These are phyloP conservation scores for Knufia fluminis DNA, from an alignment of 2,329 filamentous ascomycete genomes.

Conservation along the genomic window DNA sequence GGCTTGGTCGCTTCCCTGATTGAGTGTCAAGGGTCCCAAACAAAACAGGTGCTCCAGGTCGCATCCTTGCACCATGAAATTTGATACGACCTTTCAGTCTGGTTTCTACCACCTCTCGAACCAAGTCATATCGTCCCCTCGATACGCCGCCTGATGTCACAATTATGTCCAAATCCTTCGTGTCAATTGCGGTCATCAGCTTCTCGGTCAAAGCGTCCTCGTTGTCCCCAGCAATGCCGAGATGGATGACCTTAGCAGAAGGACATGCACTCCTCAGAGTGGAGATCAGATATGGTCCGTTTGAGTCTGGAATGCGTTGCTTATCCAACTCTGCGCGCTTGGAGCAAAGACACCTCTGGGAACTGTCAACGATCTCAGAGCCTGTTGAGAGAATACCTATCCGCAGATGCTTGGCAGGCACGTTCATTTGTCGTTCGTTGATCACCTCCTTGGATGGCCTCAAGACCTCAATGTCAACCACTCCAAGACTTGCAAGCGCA, in stretches of 20 bases:
- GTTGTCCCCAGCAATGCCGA: conserved; percentile 20
- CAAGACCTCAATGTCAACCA: conserved; percentile 17
- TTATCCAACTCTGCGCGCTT: not conserved
- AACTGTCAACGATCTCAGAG: conserved; percentile 12
- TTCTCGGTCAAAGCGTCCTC: conserved; percentile 10
- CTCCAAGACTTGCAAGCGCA: conserved; percentile 22
- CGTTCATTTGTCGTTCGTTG: not conserved
- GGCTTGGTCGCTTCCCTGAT: not conserved
- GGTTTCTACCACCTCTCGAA: conserved; percentile 18
- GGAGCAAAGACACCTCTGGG: not conserved
- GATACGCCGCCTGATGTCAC: conserved; percentile 27
- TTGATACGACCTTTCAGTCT: conserved; percentile 19
- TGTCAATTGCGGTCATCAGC: conserved; percentile 6
- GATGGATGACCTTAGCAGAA: conserved; percentile 16
- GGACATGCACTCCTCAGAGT: conserved; percentile 13
- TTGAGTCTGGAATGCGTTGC: conserved; percentile 18
- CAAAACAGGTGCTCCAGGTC: conserved; percentile 26
- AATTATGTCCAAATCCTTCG: conserved; percentile 21
- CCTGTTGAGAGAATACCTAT: conserved; percentile 22
- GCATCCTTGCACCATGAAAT: conserved; percentile 26
- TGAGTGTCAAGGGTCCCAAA: conserved; percentile 22
- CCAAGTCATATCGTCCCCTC: conserved; percentile 24
- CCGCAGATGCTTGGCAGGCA: conserved; percentile 8
- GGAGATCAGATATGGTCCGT: conserved; percentile 23
- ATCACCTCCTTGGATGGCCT: no score